Base-by-base conservation (phyloP, 2,329 filamentous ascomycete species). In the Pyricularia sp. region DNA sequence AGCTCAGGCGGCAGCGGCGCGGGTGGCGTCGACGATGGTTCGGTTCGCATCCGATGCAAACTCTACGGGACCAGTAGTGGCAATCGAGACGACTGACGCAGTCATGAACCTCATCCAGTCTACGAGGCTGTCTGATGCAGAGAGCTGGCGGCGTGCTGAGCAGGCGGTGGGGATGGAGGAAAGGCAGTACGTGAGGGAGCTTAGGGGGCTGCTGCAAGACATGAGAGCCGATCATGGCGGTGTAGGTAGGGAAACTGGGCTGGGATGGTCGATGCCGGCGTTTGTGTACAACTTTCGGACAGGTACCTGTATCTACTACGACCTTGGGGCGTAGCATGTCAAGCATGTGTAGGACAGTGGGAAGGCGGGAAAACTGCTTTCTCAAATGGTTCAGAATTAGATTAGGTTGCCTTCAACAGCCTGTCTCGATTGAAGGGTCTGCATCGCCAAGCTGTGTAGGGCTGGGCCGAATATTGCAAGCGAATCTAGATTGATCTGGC, bases 201-300 rank as follows among this genome's bases (percentile, higher is more conserved):
- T 97, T 57, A 89, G 94, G 71, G 88, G 91, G 67, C 79, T 93
- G 74, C 79, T 97, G 64, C 78, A 72, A 76, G 82, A 70, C 76
- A 94, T 79, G 84, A 84, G 73, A 75, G 79, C 69, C 76, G 82
- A 73, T 76, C 82, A 78, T 78, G 76, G 69, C 66, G 78, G 79
- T 68, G 73, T 80, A 4, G 83, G 62, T 16, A 31, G 44, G 7
- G 60, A 30, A 1, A 33, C 28, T 4, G 60, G 60, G 8, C 10
- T 61, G 55, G 55, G 7, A 6, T 26, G 81, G 9, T 82, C 83
- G 28, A 82, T 84, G 61, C 90, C 93, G 73, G 89, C 90, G 12
- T 96, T 96, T 76, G 84, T 97, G 64, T 96, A 96, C 76, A 96
- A 96, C 71, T 96, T 96, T 70, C 82, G 92, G 66, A 96, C 91